Evolutionary conservation across 2,329 filamentous ascomycete genomes (phyloP).

Genomic region (Diatrype stigma): DNA sequence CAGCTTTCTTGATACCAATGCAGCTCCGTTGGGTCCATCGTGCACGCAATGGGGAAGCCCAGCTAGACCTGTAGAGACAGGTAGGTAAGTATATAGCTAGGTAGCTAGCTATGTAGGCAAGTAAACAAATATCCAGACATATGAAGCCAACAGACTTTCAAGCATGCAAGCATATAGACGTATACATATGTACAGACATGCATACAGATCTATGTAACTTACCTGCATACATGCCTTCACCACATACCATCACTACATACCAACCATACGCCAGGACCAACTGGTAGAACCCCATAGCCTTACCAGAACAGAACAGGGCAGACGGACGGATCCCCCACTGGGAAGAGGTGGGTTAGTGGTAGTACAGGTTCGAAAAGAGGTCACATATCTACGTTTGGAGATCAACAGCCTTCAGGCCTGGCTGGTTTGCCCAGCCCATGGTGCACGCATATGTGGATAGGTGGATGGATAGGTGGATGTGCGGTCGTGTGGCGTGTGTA

Average conservation of each 20-base stretch:
- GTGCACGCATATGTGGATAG: no score
- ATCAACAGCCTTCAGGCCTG: conserved; percentile 3
- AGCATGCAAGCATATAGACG: neutral
- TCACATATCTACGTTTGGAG: no score
- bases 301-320: no score
- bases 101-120: neutral
- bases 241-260: no score
- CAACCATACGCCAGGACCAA: no score
- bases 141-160: neutral
- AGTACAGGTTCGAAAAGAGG: neutral
- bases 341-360: neutral
- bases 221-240: no score
- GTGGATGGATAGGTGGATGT: neutral
- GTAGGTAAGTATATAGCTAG: neutral
- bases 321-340: neutral
- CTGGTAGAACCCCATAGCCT: no score
- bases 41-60: neutral
- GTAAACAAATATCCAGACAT: no score
- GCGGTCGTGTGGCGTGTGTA: neutral
- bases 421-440: no score
- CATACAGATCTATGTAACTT: no score
- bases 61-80: neutral
- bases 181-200: neutral
- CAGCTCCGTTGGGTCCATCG: neutral
- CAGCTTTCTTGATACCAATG: no score